A percentile compares a stretch with the other conserved stretches of the same genome.
Evolutionary conservation across 202 grass and related monocot genomes (phyloP).

Genomic region (Carex sylvatica): DNA sequence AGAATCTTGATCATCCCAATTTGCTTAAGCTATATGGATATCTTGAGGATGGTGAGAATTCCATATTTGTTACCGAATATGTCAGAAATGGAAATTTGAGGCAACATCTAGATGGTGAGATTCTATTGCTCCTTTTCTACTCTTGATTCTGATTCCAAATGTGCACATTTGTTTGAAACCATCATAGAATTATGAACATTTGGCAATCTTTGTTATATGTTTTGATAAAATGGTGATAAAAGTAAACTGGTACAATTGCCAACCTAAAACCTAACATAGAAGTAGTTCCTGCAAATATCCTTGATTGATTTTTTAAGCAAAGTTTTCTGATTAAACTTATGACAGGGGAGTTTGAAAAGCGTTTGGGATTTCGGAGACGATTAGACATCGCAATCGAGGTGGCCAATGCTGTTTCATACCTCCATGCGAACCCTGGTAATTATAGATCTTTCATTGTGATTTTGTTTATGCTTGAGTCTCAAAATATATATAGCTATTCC

Average conservation of each 20-base stretch:
- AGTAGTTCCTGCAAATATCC: background rate
- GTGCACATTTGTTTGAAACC: background rate
- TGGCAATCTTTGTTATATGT: background rate
- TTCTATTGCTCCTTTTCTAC: background rate
- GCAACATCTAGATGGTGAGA: slow-evolving; percentile 35
- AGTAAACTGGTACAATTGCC: background rate
- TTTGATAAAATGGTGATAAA: no score
- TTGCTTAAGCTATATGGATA: slow-evolving; percentile 27
- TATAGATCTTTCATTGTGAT: background rate
- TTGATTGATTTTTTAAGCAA: no score
- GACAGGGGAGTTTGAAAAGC: slow-evolving; percentile 23
- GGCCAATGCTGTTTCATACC: slow-evolving; percentile 27
- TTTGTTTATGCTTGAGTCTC: background rate
- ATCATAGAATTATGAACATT: background rate
- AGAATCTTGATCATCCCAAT: slow-evolving; percentile 26
- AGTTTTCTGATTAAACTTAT: background rate
- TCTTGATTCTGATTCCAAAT: background rate
- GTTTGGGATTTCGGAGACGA: slow-evolving; percentile 17
- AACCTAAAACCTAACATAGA: background rate
- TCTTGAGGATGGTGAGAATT: slow-evolving; percentile 22
- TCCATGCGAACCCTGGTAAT: slow-evolving; percentile 29
- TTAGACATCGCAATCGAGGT: slow-evolving; percentile 32
- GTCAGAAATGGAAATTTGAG: slow-evolving; percentile 30
- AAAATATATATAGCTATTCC: background rate
- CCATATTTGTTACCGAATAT: slow-evolving; percentile 25